These are phyloP conservation scores for Phytophthora hibernalis DNA, from an alignment of 352 stramenopile species.

Conservation along the genomic window DNA sequence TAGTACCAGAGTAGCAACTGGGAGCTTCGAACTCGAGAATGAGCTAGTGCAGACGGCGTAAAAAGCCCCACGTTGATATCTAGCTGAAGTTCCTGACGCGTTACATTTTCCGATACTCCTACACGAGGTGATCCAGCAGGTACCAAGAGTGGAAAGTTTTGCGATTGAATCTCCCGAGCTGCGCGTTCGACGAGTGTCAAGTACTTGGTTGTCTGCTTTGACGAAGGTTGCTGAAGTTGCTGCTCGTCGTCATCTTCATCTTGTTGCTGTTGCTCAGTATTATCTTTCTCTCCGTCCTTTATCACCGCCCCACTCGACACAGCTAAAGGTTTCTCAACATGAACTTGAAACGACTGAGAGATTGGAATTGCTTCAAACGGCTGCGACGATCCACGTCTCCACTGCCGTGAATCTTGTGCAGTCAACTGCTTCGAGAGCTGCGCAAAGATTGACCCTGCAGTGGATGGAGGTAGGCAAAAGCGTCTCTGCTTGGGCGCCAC, in stretches of 20 bases:
- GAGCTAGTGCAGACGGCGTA: slow-evolving; percentile 19
- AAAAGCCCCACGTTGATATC: slow-evolving; percentile 65
- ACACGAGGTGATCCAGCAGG: slow-evolving; percentile 15
- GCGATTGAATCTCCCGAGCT: slow-evolving; percentile 67
- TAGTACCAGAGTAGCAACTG: slow-evolving; percentile 64
- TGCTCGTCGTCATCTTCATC: slow-evolving; percentile 28
- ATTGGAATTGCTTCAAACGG: slow-evolving; percentile 52
- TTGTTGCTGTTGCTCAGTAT: slow-evolving; percentile 21
- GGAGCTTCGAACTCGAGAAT: slow-evolving; percentile 22
- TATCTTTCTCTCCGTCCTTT: background rate
- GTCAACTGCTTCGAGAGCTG: slow-evolving; percentile 39
- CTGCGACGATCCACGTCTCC: slow-evolving; percentile 35
- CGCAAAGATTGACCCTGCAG: slow-evolving; percentile 28
- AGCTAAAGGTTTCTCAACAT: slow-evolving; percentile 16
- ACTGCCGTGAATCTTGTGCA: slow-evolving; percentile 35
- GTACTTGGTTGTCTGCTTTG: slow-evolving; percentile 50
- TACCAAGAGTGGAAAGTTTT: slow-evolving; percentile 60
- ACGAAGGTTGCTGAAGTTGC: slow-evolving; percentile 21
- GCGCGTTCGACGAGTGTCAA: slow-evolving; percentile 56
- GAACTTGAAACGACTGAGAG: slow-evolving; percentile 45
- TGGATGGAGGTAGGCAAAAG: slow-evolving; percentile 3
- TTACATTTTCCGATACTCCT: background rate
- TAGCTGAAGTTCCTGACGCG: slow-evolving; percentile 30
- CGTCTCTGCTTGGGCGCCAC: background rate
- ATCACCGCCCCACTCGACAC: background rate